Percentiles rank a stretch among this genome's conserved stretches.
These are phyloP conservation scores for Candida easanensis DNA, from an alignment of 805 yeast genomes.

Conservation along the genomic window DNA sequence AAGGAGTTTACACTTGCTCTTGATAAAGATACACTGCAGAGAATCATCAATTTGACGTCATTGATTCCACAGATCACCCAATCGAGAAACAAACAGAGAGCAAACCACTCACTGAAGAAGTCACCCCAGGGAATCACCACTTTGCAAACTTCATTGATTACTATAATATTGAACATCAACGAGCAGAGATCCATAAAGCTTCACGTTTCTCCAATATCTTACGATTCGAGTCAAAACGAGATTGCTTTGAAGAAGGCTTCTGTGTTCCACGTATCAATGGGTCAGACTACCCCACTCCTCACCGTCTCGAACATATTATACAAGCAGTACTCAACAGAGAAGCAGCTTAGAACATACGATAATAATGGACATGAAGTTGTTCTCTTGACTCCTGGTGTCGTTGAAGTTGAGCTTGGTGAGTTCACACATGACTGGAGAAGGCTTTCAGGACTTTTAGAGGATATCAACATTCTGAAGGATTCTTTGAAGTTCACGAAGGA, in stretches of 20 bases:
- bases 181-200: constrained; percentile 20
- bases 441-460: constrained; percentile 23
- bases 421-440: constrained; percentile 28
- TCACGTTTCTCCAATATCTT: constrained; percentile 43
- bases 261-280: constrained; percentile 16
- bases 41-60: constrained; percentile 29
- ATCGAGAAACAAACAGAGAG: constrained; percentile 18
- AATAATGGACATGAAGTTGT: constrained; percentile 29
- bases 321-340: constrained; percentile 14
- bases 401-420: constrained; percentile 27
- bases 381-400: constrained; percentile 14
- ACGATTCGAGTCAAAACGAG: constrained; percentile 33
- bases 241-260: constrained; percentile 35
- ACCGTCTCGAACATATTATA: constrained; percentile 26
- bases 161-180: constrained; percentile 10
- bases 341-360: constrained; percentile 28
- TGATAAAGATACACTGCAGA: constrained; percentile 22
- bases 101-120: constrained; percentile 4
- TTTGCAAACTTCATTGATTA: constrained; percentile 23
- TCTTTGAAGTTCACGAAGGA: constrained; percentile 15
- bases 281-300: constrained; percentile 15
- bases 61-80: constrained; percentile 28
- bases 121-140: constrained; percentile 6
- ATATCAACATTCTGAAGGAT: constrained; percentile 5
- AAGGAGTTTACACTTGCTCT: constrained; percentile 34